Evolutionary conservation across 2,329 filamentous ascomycete species (phyloP).

Genomic region (Rosellinia necatrix): DNA sequence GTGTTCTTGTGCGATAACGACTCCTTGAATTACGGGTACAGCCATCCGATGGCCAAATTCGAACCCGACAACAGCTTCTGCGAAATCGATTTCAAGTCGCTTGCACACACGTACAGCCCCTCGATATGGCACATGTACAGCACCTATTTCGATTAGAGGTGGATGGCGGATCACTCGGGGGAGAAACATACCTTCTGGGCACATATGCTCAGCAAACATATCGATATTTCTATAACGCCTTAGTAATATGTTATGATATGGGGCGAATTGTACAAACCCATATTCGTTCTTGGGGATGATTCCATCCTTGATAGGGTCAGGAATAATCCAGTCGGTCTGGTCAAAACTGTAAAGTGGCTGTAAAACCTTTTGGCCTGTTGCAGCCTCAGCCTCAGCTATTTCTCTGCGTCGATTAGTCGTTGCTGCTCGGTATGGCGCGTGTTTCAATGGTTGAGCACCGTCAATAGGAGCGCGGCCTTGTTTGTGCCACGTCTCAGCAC

Average conservation of each 20-base stretch:
- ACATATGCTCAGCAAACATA: conserved; percentile 92
- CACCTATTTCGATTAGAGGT: conserved; percentile 54
- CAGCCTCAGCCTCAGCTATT: conserved; percentile 80
- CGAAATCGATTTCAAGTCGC: conserved; percentile 82
- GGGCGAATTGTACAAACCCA: conserved; percentile 50
- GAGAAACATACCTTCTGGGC: conserved; percentile 59
- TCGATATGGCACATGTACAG: conserved; percentile 79
- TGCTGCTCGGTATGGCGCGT: conserved; percentile 87
- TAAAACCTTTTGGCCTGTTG: conserved; percentile 79
- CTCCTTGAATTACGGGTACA: conserved; percentile 87
- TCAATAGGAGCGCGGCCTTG: conserved; percentile 78
- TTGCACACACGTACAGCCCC: conserved; percentile 82
- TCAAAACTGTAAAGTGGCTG: conserved; percentile 83
- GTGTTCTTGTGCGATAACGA: conserved; percentile 84
- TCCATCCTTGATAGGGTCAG: conserved; percentile 80
- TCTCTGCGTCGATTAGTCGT: conserved; percentile 86
- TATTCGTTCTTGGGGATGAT: conserved; percentile 92
- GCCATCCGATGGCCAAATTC: conserved; percentile 96
- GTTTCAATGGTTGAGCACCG: conserved; percentile 78
- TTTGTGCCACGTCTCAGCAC: conserved; percentile 96
- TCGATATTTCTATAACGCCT: conserved; percentile 72
- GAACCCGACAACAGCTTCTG: conserved; percentile 93
- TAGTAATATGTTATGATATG: conserved; percentile 1
- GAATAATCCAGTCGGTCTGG: conserved; percentile 96
- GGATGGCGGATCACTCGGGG: not conserved